Base-by-base conservation (phyloP, 2,329 filamentous ascomycete genomes). In the Trichoderma aggressivum region DNA sequence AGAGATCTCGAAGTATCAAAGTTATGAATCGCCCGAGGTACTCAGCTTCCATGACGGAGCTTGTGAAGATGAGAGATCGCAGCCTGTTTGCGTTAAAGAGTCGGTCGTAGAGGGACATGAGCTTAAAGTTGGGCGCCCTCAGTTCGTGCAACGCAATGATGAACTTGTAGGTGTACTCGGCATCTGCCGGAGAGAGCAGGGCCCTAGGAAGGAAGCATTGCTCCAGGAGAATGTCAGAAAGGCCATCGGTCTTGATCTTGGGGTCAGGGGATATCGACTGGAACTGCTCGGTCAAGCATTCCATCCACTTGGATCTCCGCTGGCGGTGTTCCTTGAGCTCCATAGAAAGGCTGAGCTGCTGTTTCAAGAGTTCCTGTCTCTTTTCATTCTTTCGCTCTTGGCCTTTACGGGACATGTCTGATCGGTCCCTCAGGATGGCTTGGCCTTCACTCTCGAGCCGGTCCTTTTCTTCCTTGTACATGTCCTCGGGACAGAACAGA, bases 21-120 rank as follows among this genome's bases (percentile, higher is more conserved):
- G 91, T 93, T 69, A 99, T 82, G 80, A 99, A 98, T 28, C 93
- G 92, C 14, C 94, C 96, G n/a, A 99, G 84, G 75, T 97, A 94
- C 79, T 97, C 93, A 0, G 94, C 93, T 81, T 99, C 97, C 70
- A 94, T 91, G 28, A 95, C 91, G 0, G 94, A 97, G 79, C 92
- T 97, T 61, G 92, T 90, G 79, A 97, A 98, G 70, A 99, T 94
- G 64, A 98, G 87, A 10, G 91, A 87, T 2, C 92, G 90, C 21
- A 98, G 85, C 71, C 92, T 88, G 77, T 97, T 94, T 71, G 94
- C 89, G 76, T 90, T 90, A 82, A 99, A 97, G 0, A 99, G 85
- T 18, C 92, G 89, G 74, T 94, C 92, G 75, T 97, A 91, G 2
- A 99, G 84, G 34, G 92, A 91, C 81, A 95, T 90, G 18, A 96